A percentile compares a stretch with the other conserved stretches of the same genome.
Conservation (phyloP, 768 basidiomycete species). For the Auricularia heimuer region DNA sequence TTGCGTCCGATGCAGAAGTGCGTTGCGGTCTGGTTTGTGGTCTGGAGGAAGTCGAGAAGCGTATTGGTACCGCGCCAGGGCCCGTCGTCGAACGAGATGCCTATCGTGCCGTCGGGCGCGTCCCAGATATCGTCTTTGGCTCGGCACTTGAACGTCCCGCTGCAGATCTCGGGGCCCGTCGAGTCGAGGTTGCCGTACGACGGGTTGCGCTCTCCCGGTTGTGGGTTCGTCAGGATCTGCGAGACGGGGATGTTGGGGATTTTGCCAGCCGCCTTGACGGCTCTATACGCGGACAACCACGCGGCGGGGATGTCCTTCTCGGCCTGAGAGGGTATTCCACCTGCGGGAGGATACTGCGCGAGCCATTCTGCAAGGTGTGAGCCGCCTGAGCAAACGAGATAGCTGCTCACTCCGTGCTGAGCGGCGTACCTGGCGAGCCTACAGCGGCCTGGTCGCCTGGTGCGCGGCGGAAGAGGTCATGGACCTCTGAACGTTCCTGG, state of each 20-base stretch:
- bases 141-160: conserved; percentile 56
- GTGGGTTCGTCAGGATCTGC: conserved; percentile 12
- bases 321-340: background rate
- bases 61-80: conserved; percentile 26
- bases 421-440: conserved; percentile 48
- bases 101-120: conserved; percentile 60
- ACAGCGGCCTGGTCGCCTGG: conserved; percentile 35
- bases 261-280: conserved; percentile 37
- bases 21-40: conserved; percentile 45
- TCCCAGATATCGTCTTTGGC: conserved; percentile 56
- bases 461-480: conserved; percentile 51
- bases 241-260: conserved; percentile 62
- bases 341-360: background rate
- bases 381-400: background rate
- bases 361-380: background rate
- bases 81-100: conserved; percentile 72
- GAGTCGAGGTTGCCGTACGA: conserved; percentile 32
- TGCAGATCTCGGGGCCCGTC: conserved; percentile 45
- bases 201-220: conserved; percentile 19
- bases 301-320: background rate
- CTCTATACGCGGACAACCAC: background rate
- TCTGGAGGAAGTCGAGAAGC: background rate
- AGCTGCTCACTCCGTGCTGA: background rate
- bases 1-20: conserved; percentile 87
- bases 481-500: conserved; percentile 49